Conservation (phyloP, 2,329 filamentous ascomycete genomes). For the Rhynchosporium graminicola region DNA sequence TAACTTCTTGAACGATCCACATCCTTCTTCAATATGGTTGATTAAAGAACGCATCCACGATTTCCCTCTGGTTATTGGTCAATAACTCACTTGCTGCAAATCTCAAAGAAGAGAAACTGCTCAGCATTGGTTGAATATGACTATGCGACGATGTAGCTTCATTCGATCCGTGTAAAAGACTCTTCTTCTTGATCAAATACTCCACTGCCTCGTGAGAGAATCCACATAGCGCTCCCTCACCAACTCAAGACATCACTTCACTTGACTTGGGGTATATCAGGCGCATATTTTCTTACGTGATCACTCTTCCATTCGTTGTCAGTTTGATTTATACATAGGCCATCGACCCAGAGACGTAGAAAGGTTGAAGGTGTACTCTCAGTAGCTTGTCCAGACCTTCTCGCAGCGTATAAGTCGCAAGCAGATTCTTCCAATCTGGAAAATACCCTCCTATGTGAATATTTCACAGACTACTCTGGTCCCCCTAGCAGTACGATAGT, state of each 20-base stretch:
- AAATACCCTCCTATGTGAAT: neutral
- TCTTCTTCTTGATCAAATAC: constrained; percentile 9
- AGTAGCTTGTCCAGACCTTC: neutral
- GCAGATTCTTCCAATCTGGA: neutral
- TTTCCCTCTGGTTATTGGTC: neutral
- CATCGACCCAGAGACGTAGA: constrained; percentile 19
- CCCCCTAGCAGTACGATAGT: constrained; percentile 2
- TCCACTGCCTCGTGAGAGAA: neutral
- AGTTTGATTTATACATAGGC: constrained; percentile 24
- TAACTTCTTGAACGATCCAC: constrained; percentile 27
- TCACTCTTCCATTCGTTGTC: constrained; percentile 16
- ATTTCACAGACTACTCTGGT: neutral
- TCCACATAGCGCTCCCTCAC: neutral
- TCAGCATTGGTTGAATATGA: neutral
- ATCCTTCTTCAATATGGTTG: constrained; percentile 21
- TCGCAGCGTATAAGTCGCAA: neutral
- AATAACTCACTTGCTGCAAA: neutral
- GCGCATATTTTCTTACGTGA: constrained; percentile 20
- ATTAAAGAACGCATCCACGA: constrained; percentile 13
- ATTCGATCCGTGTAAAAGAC: neutral
- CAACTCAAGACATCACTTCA: constrained; percentile 19
- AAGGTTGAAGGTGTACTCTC: neutral
- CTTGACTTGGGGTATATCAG: constrained; percentile 17
- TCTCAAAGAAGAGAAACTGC: neutral
- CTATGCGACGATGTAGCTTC: neutral